Base-by-base conservation (phyloP, 371 early-diverging fungal species). In the Coemansia sp. region DNA sequence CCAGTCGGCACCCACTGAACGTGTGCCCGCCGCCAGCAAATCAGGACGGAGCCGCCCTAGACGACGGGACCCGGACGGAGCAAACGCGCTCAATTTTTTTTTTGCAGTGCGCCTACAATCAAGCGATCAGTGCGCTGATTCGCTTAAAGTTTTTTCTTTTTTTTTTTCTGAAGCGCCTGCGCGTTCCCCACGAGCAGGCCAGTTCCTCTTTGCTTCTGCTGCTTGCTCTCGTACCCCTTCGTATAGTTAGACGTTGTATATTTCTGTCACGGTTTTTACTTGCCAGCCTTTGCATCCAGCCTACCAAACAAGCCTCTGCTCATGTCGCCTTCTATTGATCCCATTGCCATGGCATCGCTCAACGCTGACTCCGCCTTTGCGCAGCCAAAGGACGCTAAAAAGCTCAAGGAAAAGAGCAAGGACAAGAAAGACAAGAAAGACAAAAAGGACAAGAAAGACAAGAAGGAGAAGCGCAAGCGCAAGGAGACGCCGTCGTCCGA, bases 361-460 rank as follows among this genome's bases (percentile, higher is more conserved):
- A 20, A 39, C 41, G 26, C 55, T 16, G 50, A 35, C 57, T 14
- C 41, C 61, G 16, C 40, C n/a, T 30, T 55, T 40, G 11, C 33
- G 2, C 33, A 33, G 8, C 8, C 31, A 7, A 59, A 41, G 41
- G 66, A 71, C 40, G 31, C 36, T 65, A 80, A 74, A 62, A 72
- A 76, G 63, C 59, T 63, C 65, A 82, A 79, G 69, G 72, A 76
- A 35, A 80, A 61, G 43, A 69, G 55, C 47, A 75, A 75, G 70
- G 66, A 58, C 6, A 78, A 78, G 56, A 76, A 77, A 8, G 70
- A 79, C 20, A 80, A 78, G 77, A 69, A 75, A 60, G 68, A 63
- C 5, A 55, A 60, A 10, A 50, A 38, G 30, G 41, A 74, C 26
- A 66, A 78, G 50, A 68, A 76, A 63, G 65, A 69, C 33, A 66